Conservation (phyloP, 331 rosid species). For the Stylosanthes scabra region DNA sequence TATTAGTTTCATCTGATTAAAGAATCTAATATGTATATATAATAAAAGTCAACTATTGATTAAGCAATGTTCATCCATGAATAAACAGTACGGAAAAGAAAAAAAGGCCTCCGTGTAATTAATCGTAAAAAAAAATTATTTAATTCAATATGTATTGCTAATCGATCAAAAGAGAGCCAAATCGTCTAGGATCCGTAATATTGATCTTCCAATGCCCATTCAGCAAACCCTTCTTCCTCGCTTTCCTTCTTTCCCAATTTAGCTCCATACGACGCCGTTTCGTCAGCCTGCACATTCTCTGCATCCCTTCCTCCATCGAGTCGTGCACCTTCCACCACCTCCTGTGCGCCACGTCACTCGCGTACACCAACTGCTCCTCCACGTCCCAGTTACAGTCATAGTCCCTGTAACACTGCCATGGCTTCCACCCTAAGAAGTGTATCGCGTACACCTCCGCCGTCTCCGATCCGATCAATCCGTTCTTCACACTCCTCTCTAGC, state of each 20-base stretch:
- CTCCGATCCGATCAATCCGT: conserved; percentile 63
- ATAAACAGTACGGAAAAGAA: no score
- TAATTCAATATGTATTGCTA: neutral
- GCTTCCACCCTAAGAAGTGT: conserved; percentile 81
- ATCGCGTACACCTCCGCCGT: conserved; percentile 67
- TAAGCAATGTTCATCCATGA: no score
- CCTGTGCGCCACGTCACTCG: conserved; percentile 80
- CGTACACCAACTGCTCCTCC: conserved; percentile 59
- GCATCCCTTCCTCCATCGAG: conserved; percentile 57
- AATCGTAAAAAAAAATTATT: neutral
- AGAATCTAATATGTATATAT: no score
- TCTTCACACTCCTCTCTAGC: conserved; percentile 49
- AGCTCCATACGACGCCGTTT: conserved; percentile 56
- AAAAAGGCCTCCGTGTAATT: neutral
- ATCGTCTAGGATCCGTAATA: conserved; percentile 72
- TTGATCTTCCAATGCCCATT: conserved; percentile 74
- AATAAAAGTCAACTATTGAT: no score
- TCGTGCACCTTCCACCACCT: conserved; percentile 84
- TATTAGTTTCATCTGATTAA: no score
- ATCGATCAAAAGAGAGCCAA: conserved; percentile 47
- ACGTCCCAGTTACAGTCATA: conserved; percentile 85
- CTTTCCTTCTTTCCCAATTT: conserved; percentile 61
- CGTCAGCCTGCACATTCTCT: conserved; percentile 63
- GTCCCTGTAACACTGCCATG: conserved; percentile 82
- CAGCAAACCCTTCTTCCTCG: conserved; percentile 36